A percentile compares a stretch with the other conserved stretches of the same genome.
Conservation (phyloP, 495 filamentous ascomycete species). For the Niebla homalea region DNA sequence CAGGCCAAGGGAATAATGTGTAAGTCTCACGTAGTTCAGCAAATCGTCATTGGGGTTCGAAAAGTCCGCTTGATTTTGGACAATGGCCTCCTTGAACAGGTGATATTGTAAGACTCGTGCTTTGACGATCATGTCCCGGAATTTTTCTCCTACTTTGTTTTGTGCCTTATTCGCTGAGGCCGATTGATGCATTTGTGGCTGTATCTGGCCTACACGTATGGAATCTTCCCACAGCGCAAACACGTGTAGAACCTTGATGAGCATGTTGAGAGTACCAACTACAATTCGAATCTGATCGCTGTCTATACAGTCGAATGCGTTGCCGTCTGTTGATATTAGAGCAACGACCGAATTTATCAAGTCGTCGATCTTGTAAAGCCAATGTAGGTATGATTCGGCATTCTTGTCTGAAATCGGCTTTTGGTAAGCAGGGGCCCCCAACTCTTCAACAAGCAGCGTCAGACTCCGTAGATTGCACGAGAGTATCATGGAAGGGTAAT, state of each 20-base stretch:
- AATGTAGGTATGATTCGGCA: constrained; percentile 51
- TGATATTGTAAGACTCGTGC: constrained; percentile 71
- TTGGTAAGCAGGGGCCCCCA: constrained; percentile 49
- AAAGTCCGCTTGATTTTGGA: constrained; percentile 50
- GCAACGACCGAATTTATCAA: constrained; percentile 52
- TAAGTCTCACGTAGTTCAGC: constrained; percentile 57
- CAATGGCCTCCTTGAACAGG: constrained; percentile 60
- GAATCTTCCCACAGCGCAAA: constrained; percentile 74
- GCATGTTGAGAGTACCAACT: constrained; percentile 48
- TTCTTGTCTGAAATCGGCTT: constrained; percentile 48
- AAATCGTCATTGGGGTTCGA: constrained; percentile 51
- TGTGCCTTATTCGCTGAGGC: constrained; percentile 29
- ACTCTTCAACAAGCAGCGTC: constrained; percentile 61
- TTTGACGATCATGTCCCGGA: constrained; percentile 80
- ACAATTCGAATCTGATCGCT: constrained; percentile 60
- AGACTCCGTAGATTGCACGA: constrained; percentile 76
- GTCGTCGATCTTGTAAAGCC: constrained; percentile 65
- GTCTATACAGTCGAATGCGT: constrained; percentile 72
- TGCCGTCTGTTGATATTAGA: constrained; percentile 48
- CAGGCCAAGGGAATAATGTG: constrained; percentile 77
- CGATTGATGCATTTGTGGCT: constrained; percentile 27
- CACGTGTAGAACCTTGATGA: constrained; percentile 61
- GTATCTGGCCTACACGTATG: constrained; percentile 55
- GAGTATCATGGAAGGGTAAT: constrained; percentile 72
- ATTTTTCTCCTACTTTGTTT: constrained; percentile 50